Percentiles rank a stretch among this genome's conserved stretches.
Conservation (phyloP, 352 stramenopile genomes). For the Aphanomyces cochlioides region DNA sequence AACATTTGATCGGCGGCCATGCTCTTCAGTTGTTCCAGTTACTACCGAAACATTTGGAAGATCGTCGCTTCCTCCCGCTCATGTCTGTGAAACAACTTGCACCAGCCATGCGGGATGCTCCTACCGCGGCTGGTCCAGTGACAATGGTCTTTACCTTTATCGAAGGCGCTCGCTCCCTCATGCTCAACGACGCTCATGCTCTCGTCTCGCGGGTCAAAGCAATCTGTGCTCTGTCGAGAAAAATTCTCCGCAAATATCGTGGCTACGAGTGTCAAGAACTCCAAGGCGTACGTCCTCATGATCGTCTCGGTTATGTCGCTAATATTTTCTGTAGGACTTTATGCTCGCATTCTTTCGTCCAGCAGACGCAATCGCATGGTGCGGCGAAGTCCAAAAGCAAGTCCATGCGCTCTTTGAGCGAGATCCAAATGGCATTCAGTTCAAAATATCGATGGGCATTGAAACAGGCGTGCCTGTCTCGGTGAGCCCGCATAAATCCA, state of each 20-base stretch:
- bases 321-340: slow-evolving; percentile 45
- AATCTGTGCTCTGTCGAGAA: slow-evolving; percentile 69
- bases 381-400: slow-evolving; percentile 72
- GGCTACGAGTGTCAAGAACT: slow-evolving; percentile 87
- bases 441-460: slow-evolving; percentile 86
- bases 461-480: slow-evolving; percentile 77
- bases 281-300: slow-evolving; percentile 42
- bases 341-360: slow-evolving; percentile 88
- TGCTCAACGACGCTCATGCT: slow-evolving; percentile 77
- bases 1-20: slow-evolving; percentile 63
- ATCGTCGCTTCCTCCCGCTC: slow-evolving; percentile 62
- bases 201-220: slow-evolving; percentile 82
- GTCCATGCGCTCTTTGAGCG: slow-evolving; percentile 17
- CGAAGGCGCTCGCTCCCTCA: slow-evolving; percentile 72
- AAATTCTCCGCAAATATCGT: slow-evolving; percentile 74
- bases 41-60: slow-evolving; percentile 71
- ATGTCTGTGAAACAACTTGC: slow-evolving; percentile 71
- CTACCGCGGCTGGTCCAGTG: slow-evolving; percentile 67
- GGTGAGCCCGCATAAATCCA: slow-evolving; percentile 86
- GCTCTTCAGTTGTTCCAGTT: slow-evolving; percentile 79
- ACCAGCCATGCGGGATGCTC: slow-evolving; percentile 76
- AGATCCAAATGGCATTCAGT: slow-evolving; percentile 35
- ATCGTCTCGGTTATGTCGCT: neutral
- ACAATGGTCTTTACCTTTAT: slow-evolving; percentile 90
- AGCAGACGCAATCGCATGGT: slow-evolving; percentile 76